Conservation (phyloP, 2,329 filamentous ascomycete genomes). For the Penicillium palitans region DNA sequence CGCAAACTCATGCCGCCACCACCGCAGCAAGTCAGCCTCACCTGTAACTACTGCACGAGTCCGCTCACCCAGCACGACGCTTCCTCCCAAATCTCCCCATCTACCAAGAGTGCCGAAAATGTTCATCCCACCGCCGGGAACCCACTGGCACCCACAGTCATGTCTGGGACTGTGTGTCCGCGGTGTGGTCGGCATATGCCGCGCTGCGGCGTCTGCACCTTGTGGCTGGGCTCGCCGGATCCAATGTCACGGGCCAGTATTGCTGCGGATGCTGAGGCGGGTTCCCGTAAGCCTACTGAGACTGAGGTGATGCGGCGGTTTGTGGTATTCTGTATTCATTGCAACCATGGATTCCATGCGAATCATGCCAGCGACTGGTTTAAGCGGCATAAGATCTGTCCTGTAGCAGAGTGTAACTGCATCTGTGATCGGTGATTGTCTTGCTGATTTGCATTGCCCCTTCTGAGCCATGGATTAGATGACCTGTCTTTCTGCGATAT, state of each 20-base stretch:
- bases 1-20: conserved; percentile 51
- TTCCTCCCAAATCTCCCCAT: conserved; percentile 31
- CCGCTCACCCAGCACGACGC: conserved; percentile 53
- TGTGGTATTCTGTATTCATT: conserved; percentile 62
- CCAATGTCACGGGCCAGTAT: conserved; percentile 47
- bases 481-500: background rate
- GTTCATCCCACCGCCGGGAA: conserved; percentile 38
- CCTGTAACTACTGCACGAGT: conserved; percentile 61
- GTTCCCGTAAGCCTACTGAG: conserved; percentile 28
- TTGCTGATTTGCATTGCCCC: background rate
- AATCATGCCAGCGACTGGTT: conserved; percentile 66
- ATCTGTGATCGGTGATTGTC: conserved; percentile 40
- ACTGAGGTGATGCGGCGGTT: conserved; percentile 55
- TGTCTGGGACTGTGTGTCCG: conserved; percentile 58
- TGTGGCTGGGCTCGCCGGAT: conserved; percentile 62
- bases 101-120: conserved; percentile 31
- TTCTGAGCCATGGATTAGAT: conserved; percentile 1
- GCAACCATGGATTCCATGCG: conserved; percentile 64
- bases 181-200: conserved; percentile 64
- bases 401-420: conserved; percentile 44
- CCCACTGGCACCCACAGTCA: conserved; percentile 36
- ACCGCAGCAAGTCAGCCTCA: conserved; percentile 56
- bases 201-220: conserved; percentile 61
- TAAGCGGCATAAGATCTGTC: conserved; percentile 40
- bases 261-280: conserved; percentile 35